phyloP scores from a whole-genome alignment of 768 basidiomycete species.

The Candolleomyces eurysporus region DNA sequence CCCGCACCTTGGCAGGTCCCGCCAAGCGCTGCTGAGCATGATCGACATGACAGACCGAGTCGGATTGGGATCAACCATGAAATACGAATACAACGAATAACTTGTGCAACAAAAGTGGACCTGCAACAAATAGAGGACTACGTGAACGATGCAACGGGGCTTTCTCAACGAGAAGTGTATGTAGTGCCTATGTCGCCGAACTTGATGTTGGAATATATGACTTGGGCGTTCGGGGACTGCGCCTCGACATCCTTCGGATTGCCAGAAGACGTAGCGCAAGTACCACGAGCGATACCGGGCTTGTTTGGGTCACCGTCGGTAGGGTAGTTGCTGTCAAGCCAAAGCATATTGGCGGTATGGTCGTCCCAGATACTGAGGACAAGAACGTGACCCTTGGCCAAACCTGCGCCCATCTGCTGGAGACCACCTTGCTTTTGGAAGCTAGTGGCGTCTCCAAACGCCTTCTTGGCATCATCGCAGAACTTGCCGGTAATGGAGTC shows the following conservation, averaged over 20 bases:
- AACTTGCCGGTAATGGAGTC: conserved; percentile 47
- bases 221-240: conserved; percentile 32
- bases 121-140: too few relatives aligned
- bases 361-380: conserved; percentile 50
- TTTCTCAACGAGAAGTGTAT: conserved; percentile 11
- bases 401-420: conserved; percentile 31
- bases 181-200: conserved; percentile 47
- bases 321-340: conserved; percentile 49
- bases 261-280: conserved; percentile 43
- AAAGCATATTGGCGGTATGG: conserved; percentile 48
- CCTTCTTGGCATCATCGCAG: conserved; percentile 46
- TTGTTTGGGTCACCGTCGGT: conserved; percentile 24
- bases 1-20: too few relatives aligned
- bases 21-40: too few relatives aligned
- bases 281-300: conserved; percentile 44
- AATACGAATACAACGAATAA: too few relatives aligned
- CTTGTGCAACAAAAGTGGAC: too few relatives aligned
- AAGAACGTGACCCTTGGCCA: conserved; percentile 45
- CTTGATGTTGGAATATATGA: conserved; percentile 51
- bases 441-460: conserved; percentile 43
- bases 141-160: too few relatives aligned
- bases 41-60: too few relatives aligned
- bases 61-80: too few relatives aligned
- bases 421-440: conserved; percentile 46
- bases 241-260: conserved; percentile 40